Conservation (phyloP, 2,329 filamentous ascomycete species). For the Monilinia fructicola region DNA sequence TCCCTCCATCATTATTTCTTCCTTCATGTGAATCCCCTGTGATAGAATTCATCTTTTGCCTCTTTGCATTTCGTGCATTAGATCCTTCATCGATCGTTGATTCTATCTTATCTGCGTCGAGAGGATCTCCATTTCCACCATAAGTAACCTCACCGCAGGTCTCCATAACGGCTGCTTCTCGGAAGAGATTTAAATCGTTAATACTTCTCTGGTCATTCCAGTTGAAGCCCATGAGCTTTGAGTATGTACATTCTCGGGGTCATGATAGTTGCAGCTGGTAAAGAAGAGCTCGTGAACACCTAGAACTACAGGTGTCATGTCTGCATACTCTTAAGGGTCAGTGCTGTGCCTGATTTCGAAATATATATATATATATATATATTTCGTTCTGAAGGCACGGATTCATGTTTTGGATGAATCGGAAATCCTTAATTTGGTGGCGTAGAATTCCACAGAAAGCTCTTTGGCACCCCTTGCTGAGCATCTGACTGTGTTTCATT, state of each 20-base stretch:
- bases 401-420: slow-evolving; percentile 9
- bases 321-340: background rate
- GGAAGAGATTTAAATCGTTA: background rate
- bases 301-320: slow-evolving; percentile 2
- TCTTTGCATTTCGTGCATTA: background rate
- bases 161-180: background rate
- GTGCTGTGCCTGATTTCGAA: slow-evolving; percentile 1
- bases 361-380: no score
- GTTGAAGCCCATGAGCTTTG: background rate
- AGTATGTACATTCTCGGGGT: slow-evolving; percentile 9
- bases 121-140: background rate
- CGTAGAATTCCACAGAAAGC: slow-evolving; percentile 6
- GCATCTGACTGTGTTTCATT: background rate
- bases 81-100: background rate
- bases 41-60: background rate
- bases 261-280: slow-evolving; percentile 1
- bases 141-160: background rate
- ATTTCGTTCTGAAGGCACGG: background rate
- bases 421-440: background rate
- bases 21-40: background rate
- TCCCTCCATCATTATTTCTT: background rate
- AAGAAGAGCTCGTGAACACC: background rate
- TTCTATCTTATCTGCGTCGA: background rate
- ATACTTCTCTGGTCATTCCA: background rate
- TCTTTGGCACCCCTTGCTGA: background rate